phyloP scores from a whole-genome alignment of 148 eudicot species.

The Diospyros kaki region DNA sequence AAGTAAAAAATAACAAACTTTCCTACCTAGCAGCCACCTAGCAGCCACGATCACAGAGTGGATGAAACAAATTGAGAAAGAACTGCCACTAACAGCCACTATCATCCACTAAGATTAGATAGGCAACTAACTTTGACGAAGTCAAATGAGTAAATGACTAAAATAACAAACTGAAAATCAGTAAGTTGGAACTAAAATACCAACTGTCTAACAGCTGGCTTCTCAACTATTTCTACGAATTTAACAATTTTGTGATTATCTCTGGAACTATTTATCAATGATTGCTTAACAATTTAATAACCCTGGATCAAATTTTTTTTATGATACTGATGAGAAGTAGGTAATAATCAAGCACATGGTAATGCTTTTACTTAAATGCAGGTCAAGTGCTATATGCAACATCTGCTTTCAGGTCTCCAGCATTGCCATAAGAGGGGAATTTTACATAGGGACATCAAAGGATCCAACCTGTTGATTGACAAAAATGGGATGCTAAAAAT shows the following conservation, averaged over 20 bases:
- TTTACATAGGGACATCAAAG: slow-evolving; percentile 50
- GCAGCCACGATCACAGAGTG: too few species aligned
- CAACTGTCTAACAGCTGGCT: too few species aligned
- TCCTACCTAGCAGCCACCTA: too few species aligned
- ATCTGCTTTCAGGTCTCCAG: slow-evolving; percentile 39
- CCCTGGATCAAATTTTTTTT: background rate
- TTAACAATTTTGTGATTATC: background rate
- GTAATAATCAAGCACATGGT: background rate
- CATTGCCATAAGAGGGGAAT: slow-evolving; percentile 50
- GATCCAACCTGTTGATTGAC: slow-evolving; percentile 47
- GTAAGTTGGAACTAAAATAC: too few species aligned
- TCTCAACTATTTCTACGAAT: background rate
- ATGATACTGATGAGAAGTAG: background rate
- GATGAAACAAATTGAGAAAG: too few species aligned
- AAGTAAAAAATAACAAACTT: too few species aligned
- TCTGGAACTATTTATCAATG: background rate
- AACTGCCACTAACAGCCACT: too few species aligned
- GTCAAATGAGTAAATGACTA: too few species aligned
- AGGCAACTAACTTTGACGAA: too few species aligned
- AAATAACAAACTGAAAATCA: too few species aligned
- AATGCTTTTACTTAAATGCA: slow-evolving; percentile 16
- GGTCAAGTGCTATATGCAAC: slow-evolving; percentile 50
- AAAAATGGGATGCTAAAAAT: slow-evolving; percentile 37
- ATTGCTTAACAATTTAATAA: too few species aligned
- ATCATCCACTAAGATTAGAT: too few species aligned